phyloP scores from a whole-genome alignment of 2,329 filamentous ascomycete genomes.

The Mycosphaerelloides madeirae region DNA sequence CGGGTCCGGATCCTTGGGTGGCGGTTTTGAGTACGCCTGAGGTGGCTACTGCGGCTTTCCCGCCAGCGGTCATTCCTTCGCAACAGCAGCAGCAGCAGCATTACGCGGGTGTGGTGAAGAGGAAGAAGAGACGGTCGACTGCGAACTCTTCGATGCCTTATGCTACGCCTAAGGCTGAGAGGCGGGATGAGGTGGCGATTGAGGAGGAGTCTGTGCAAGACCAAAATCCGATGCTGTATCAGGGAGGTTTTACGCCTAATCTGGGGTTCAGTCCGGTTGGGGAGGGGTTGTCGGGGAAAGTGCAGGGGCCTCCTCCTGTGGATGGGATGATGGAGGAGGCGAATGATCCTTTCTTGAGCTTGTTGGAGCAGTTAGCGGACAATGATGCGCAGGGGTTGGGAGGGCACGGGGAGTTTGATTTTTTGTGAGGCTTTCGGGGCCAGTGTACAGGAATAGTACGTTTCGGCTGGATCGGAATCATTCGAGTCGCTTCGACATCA shows the following conservation, averaged over 20 bases:
- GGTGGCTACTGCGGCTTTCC: not conserved
- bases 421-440: conserved; percentile 46
- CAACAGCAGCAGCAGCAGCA: conserved; percentile 1
- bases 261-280: conserved; percentile 33
- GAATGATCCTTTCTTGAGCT: conserved; percentile 73
- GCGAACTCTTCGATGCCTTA: conserved; percentile 22
- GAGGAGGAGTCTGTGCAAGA: conserved; percentile 10
- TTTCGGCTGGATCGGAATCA: not conserved
- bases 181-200: not conserved
- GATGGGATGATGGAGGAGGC: conserved; percentile 45
- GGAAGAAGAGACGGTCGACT: conserved; percentile 20
- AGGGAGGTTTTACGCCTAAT: conserved; percentile 39
- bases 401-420: conserved; percentile 70
- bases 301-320: conserved; percentile 6
- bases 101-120: conserved; percentile 2
- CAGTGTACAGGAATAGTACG: not conserved
- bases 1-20: too few species aligned
- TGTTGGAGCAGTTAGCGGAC: conserved; percentile 77
- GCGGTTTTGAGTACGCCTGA: too few species aligned
- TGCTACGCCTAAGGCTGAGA: conserved; percentile 16
- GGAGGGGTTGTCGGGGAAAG: conserved; percentile 7
- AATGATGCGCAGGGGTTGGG: conserved; percentile 64
- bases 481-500: not conserved
- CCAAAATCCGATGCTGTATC: conserved; percentile 22
- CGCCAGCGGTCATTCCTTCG: not conserved